phyloP scores from a whole-genome alignment of 106 monocot species.

The Gastrodia elata region DNA sequence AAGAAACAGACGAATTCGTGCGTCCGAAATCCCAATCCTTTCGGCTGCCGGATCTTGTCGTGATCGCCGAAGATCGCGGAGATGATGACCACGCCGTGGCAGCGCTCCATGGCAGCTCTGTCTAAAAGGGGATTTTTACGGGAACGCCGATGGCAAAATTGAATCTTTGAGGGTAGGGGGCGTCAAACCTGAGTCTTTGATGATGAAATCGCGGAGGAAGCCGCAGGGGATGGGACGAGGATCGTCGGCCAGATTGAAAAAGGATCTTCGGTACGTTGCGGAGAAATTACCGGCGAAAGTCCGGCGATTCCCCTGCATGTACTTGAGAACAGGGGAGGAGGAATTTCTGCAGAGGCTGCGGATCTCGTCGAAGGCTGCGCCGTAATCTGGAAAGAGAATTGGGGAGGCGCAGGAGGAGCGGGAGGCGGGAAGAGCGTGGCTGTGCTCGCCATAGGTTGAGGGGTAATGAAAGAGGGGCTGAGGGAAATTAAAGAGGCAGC shows the following conservation, averaged over 20 bases:
- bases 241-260: constrained; percentile 26
- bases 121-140: constrained; percentile 25
- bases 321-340: constrained; percentile 32
- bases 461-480: constrained; percentile 29
- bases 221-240: constrained; percentile 55
- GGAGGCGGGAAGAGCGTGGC: constrained; percentile 64
- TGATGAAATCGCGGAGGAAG: constrained; percentile 58
- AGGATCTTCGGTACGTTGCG: constrained; percentile 36
- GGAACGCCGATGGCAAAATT: not conserved
- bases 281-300: constrained; percentile 73
- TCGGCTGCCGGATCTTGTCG: constrained; percentile 86
- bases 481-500: constrained; percentile 14
- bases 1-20: constrained; percentile 66
- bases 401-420: constrained; percentile 53
- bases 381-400: constrained; percentile 56
- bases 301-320: constrained; percentile 17
- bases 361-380: constrained; percentile 45
- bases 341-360: constrained; percentile 18
- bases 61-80: constrained; percentile 74
- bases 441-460: constrained; percentile 69
- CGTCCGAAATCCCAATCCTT: constrained; percentile 47
- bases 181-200: constrained; percentile 44
- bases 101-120: constrained; percentile 60
- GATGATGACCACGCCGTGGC: constrained; percentile 59
- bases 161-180: not conserved